Conservation (phyloP, 2,329 filamentous ascomycete genomes). For the Cordyceps militaris region DNA sequence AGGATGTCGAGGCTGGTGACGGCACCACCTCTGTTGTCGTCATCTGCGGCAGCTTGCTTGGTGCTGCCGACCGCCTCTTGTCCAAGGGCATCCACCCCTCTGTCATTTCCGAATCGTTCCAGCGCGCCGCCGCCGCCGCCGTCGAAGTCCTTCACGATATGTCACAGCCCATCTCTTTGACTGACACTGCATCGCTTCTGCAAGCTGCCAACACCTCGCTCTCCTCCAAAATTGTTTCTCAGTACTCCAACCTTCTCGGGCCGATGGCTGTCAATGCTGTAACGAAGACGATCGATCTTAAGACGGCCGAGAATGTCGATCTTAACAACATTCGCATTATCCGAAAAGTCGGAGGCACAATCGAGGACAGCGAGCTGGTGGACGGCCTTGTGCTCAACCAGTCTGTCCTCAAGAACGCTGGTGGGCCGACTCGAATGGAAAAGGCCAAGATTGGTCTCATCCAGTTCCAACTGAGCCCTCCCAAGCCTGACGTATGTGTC, state of each 20-base stretch:
- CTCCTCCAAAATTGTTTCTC: slow-evolving; percentile 96
- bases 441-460: slow-evolving; percentile 96
- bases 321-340: slow-evolving; percentile 93
- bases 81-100: slow-evolving; percentile 94
- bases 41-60: slow-evolving; percentile 89
- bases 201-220: slow-evolving; percentile 96
- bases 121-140: slow-evolving; percentile 82
- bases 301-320: slow-evolving; percentile 93
- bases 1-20: slow-evolving; percentile 97
- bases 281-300: slow-evolving; percentile 89
- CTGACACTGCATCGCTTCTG: slow-evolving; percentile 81
- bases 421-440: slow-evolving; percentile 87
- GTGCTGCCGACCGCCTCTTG: slow-evolving; percentile 85
- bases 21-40: slow-evolving; percentile 98
- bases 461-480: slow-evolving; percentile 96
- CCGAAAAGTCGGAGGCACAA: slow-evolving; percentile 96
- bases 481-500: slow-evolving; percentile 79
- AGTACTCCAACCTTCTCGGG: slow-evolving; percentile 91
- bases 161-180: slow-evolving; percentile 86
- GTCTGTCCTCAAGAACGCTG: slow-evolving; percentile 85
- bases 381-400: slow-evolving; percentile 92
- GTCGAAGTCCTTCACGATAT: slow-evolving; percentile 90
- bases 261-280: slow-evolving; percentile 98
- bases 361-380: slow-evolving; percentile 96
- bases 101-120: slow-evolving; percentile 95